Conservation (phyloP, 2,329 filamentous ascomycete genomes). For the Cordyceps tenuipes region DNA sequence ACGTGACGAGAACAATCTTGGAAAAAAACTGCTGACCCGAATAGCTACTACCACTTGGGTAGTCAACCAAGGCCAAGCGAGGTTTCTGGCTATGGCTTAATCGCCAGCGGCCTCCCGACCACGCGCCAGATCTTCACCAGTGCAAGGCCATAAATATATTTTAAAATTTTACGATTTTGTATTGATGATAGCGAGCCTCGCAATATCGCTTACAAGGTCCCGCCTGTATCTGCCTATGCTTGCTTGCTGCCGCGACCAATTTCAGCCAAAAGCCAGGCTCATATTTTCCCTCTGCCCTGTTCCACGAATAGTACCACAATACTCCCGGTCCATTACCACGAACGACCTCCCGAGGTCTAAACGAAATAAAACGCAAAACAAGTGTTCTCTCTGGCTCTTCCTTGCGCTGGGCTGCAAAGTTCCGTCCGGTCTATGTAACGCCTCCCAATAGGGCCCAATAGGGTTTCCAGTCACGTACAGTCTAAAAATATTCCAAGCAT, state of each 20-base stretch:
- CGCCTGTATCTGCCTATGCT: neutral
- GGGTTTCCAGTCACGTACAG: slow-evolving; percentile 1
- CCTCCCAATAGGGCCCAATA: neutral
- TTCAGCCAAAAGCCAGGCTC: neutral
- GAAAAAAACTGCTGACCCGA: too few species aligned
- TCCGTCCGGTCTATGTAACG: slow-evolving; percentile 7
- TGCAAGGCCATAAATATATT: neutral
- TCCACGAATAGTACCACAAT: neutral
- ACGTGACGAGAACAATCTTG: too few species aligned
- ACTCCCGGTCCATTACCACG: slow-evolving; percentile 1
- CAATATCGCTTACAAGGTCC: neutral
- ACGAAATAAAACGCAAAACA: neutral
- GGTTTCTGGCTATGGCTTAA: neutral
- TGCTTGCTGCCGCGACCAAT: neutral
- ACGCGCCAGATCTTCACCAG: neutral
- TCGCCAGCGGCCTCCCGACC: neutral
- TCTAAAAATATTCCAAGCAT: slow-evolving; percentile 5
- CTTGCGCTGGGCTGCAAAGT: slow-evolving; percentile 10
- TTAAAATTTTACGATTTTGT: slow-evolving; percentile 9
- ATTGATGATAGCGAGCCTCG: slow-evolving; percentile 1
- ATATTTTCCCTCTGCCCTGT: neutral
- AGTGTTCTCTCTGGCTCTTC: slow-evolving; percentile 7
- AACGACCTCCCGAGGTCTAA: neutral
- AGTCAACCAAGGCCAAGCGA: too few species aligned
- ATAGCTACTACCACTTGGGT: too few species aligned